Evolutionary conservation across 768 basidiomycete species (phyloP).

Genomic region (Omphalotus guepiniiformis): DNA sequence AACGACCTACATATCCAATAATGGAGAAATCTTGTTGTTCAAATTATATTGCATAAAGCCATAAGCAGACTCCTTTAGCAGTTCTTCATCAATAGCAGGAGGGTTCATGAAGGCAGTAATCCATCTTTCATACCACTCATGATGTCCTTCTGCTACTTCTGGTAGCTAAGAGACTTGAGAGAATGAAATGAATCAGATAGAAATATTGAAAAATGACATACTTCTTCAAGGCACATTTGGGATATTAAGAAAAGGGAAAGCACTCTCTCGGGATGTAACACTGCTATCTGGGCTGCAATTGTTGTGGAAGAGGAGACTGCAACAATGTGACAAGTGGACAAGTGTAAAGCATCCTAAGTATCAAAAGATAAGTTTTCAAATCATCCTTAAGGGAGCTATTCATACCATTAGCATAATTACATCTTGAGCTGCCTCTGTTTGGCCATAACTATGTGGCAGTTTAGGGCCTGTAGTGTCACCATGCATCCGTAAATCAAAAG

Average conservation of each 20-base stretch:
- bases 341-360: constrained; percentile 22
- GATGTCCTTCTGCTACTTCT: constrained; percentile 13
- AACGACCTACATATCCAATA: neutral
- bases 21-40: constrained; percentile 7
- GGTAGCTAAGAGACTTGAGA: constrained; percentile 2
- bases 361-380: neutral
- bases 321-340: constrained; percentile 25
- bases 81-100: constrained; percentile 2
- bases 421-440: constrained; percentile 24
- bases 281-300: constrained; percentile 22
- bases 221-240: constrained; percentile 22
- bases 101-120: constrained; percentile 3
- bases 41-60: constrained; percentile 15
- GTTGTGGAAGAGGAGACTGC: constrained; percentile 22
- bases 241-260: constrained; percentile 24
- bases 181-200: neutral
- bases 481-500: constrained; percentile 22
- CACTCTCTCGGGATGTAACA: constrained; percentile 18
- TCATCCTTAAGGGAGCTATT: neutral
- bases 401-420: constrained; percentile 23
- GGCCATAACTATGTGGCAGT: constrained; percentile 17
- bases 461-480: constrained; percentile 19
- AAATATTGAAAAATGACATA: constrained; percentile 7
- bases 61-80: constrained; percentile 10
- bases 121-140: constrained; percentile 14